These are phyloP conservation scores for Samsoniella hepiali DNA, from an alignment of 2,329 filamentous ascomycete species.

Conservation along the genomic window DNA sequence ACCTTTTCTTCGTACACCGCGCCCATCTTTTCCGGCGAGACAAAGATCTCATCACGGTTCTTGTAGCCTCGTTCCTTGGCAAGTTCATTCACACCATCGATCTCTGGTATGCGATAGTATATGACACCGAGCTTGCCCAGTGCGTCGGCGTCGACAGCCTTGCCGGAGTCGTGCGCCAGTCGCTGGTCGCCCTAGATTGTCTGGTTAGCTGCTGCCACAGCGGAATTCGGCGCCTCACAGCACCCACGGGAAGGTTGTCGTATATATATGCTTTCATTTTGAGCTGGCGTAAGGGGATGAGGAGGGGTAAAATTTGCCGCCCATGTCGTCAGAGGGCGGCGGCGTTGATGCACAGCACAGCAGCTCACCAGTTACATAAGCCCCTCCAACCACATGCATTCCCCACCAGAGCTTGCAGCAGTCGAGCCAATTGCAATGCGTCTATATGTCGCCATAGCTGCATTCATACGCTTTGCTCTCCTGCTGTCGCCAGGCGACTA, in stretches of 20 bases:
- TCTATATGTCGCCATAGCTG: conserved; percentile 6
- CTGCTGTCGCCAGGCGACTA: background rate
- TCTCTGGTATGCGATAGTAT: conserved; percentile 65
- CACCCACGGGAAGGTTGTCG: conserved; percentile 52
- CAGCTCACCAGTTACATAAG: conserved; percentile 17
- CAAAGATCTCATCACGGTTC: conserved; percentile 90
- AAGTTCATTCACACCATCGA: conserved; percentile 68
- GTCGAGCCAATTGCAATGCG: conserved; percentile 1
- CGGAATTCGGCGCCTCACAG: background rate
- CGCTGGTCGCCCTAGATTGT: conserved; percentile 81
- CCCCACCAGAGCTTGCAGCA: background rate
- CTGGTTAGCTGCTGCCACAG: background rate
- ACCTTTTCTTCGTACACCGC: conserved; percentile 90
- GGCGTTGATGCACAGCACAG: background rate
- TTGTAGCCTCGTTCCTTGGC: conserved; percentile 77
- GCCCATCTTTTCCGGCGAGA: conserved; percentile 83
- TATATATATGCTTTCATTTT: conserved; percentile 58
- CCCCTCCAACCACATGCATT: conserved; percentile 8
- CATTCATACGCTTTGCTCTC: background rate
- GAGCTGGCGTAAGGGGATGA: conserved; percentile 1
- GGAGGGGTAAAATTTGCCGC: conserved; percentile 1
- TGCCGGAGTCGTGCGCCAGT: conserved; percentile 81
- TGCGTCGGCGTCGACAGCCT: conserved; percentile 59
- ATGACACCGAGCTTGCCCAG: conserved; percentile 75
- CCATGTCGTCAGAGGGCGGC: conserved; percentile 5